Evolutionary conservation across 805 yeast genomes (phyloP), one percentile per base, ranked within the genome.

Genomic region (Blastobotrys terrestris): DNA sequence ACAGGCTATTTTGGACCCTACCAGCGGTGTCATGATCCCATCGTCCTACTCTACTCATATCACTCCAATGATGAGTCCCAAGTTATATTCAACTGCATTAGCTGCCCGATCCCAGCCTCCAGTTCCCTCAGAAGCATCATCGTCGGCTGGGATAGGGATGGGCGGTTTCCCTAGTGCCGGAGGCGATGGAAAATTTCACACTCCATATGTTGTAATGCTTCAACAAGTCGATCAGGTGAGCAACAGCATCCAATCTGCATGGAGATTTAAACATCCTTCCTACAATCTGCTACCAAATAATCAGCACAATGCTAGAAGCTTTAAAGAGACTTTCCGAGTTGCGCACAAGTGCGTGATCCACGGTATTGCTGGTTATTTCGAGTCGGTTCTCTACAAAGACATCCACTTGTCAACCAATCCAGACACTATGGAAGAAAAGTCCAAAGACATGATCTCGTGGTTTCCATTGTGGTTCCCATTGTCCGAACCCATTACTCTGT

Each of bases 331-430:
- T 2, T 76, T 84, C 55, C 70, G 71, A 48, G 71, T 78, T 3
- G 71, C 73, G 14, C 67, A 76, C 31, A 73, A 77, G 50, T 78
- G 85, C 1, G 76, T 76, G 16, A 65, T 87, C 2, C 91, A 88
- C 64, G 96, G 92, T 0, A 65, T 90, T 39, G 71, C 81, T 2
- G 97, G 97, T 0, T 83, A 73, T 62, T 91, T 91, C 62, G 75
- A 75, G n/a, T 83, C 94, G 0, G 77, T 68, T 2, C 72, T 90
- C n/a, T 87, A 81, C 64, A 78, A 76, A 1, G 84, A 80, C 46
- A 71, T 83, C 20, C 63, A 63, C 6, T 69, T 87, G 3, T 77
- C 85, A 26, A 83, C 77, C 14, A 67, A 70, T 31, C 81, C 83
- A 1, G 71, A 67, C 16, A 63, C 67, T 21, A 63, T 50, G 48